These are phyloP conservation scores for Aspergillus oerlinghausenensis DNA, from an alignment of 2,329 filamentous ascomycete genomes.

Conservation along the genomic window DNA sequence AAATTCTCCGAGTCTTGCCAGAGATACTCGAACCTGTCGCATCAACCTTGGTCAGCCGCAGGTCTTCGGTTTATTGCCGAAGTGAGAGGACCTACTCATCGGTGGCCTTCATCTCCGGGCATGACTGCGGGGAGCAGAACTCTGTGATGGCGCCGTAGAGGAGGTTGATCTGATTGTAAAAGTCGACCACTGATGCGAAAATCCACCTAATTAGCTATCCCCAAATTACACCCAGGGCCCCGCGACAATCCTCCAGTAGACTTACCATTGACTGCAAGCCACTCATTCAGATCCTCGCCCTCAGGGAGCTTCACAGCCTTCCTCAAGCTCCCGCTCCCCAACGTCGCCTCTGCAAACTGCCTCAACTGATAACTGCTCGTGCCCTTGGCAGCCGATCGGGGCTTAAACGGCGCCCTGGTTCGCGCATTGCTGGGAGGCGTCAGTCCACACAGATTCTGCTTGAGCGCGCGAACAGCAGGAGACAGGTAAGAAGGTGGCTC, in stretches of 20 bases:
- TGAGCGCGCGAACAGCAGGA: slow-evolving; percentile 30
- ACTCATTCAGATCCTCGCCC: slow-evolving; percentile 96
- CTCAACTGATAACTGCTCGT: slow-evolving; percentile 89
- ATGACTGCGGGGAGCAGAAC: slow-evolving; percentile 95
- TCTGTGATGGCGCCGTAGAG: slow-evolving; percentile 98
- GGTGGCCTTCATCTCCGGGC: slow-evolving; percentile 99
- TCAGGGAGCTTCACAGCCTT: slow-evolving; percentile 97
- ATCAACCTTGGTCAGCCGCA: slow-evolving; percentile 10
- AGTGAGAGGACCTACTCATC: slow-evolving; percentile 65
- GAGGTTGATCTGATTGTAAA: slow-evolving; percentile 99
- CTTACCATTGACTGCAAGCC: slow-evolving; percentile 94
- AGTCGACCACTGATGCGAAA: slow-evolving; percentile 75
- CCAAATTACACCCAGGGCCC: neutral
- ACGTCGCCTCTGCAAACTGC: slow-evolving; percentile 95
- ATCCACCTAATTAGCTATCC: neutral
- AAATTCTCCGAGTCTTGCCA: slow-evolving; percentile 96
- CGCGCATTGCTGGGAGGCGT: slow-evolving; percentile 68
- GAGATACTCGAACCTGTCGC: slow-evolving; percentile 83
- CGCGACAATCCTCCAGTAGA: slow-evolving; percentile 18
- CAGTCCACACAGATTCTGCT: slow-evolving; percentile 37
- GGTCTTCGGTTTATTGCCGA: neutral
- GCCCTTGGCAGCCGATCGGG: slow-evolving; percentile 76
- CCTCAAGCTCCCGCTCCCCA: slow-evolving; percentile 87
- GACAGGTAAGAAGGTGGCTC: slow-evolving; percentile 35
- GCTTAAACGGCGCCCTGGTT: slow-evolving; percentile 85